Conservation (phyloP, 352 stramenopile genomes). For the Achlya hypogyna region DNA sequence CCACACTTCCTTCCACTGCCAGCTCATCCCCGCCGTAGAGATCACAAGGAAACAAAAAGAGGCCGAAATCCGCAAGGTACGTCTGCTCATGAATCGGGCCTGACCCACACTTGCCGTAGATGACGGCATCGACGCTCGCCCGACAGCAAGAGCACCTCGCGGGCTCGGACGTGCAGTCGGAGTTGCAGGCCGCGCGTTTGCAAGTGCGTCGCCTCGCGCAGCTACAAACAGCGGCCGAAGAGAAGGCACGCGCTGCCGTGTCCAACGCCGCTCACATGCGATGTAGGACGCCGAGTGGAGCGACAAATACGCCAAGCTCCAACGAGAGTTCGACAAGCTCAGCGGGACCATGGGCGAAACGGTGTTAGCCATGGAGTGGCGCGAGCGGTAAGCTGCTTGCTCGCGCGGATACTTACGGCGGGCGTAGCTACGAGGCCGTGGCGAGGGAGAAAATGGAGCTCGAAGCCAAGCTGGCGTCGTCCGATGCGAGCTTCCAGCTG, state of each 20-base stretch:
- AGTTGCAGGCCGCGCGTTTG: constrained; percentile 59
- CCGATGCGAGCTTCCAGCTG: constrained; percentile 33
- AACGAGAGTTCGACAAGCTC: constrained; percentile 80
- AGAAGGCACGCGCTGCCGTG: constrained; percentile 33
- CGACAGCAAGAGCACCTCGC: constrained; percentile 71
- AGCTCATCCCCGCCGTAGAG: constrained; percentile 30
- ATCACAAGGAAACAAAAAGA: constrained; percentile 87
- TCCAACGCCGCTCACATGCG: not conserved
- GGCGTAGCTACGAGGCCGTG: constrained; percentile 57
- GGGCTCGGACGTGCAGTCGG: constrained; percentile 55
- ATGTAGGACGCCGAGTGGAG: constrained; percentile 64
- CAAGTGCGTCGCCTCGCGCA: constrained; percentile 73
- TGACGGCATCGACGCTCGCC: constrained; percentile 62
- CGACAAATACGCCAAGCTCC: constrained; percentile 77
- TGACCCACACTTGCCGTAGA: constrained; percentile 32
- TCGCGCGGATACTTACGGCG: not conserved
- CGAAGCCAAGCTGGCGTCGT: constrained; percentile 55
- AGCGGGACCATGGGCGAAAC: constrained; percentile 81
- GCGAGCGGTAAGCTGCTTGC: constrained; percentile 38
- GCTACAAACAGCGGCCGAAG: constrained; percentile 58
- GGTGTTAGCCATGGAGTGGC: constrained; percentile 75
- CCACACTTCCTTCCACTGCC: not conserved
- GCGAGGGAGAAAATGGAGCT: constrained; percentile 65
- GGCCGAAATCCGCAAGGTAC: constrained; percentile 74
- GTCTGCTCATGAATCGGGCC: too few relatives aligned